A percentile compares a stretch with the other conserved stretches of the same genome.
Evolutionary conservation across 345 rosid genomes (phyloP).

Genomic region (Acer negundo): DNA sequence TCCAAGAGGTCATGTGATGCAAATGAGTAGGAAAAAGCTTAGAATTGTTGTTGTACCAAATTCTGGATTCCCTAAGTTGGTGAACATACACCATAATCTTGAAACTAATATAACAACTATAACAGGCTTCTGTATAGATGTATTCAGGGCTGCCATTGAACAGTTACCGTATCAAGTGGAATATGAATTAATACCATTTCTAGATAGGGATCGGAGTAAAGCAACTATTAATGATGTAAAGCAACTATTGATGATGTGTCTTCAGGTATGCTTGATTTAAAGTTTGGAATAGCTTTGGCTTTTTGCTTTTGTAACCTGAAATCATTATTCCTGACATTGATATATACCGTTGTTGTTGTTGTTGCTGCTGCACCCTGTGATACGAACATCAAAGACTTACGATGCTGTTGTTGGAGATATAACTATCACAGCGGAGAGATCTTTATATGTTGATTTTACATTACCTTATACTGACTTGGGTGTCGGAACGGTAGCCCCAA

Average conservation of each 20-base stretch:
- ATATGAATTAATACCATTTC: neutral
- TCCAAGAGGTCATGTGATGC: neutral
- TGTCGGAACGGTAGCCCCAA: slow-evolving; percentile 21
- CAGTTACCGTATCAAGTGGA: neutral
- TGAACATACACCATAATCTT: neutral
- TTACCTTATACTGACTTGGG: slow-evolving; percentile 37
- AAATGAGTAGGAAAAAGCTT: neutral
- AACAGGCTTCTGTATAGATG: neutral
- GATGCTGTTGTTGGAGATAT: slow-evolving; percentile 53
- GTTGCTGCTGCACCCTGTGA: too few relatives aligned
- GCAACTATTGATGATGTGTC: accelerated
- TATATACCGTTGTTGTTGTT: too few relatives aligned
- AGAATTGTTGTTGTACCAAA: neutral
- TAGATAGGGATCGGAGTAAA: too few relatives aligned
- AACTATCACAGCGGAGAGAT: slow-evolving; percentile 40
- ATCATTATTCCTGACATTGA: too few relatives aligned
- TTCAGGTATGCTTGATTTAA: too few relatives aligned
- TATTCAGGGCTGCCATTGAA: neutral
- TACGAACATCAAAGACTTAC: slow-evolving; percentile 23
- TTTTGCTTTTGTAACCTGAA: too few relatives aligned
- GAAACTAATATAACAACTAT: neutral
- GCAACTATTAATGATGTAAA: too few relatives aligned
- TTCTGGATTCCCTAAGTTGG: neutral
- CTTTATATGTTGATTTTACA: slow-evolving; percentile 49
- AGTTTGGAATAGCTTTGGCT: too few relatives aligned